Conservation (phyloP, 169 alveolate species). For the Blepharisma undulans region DNA sequence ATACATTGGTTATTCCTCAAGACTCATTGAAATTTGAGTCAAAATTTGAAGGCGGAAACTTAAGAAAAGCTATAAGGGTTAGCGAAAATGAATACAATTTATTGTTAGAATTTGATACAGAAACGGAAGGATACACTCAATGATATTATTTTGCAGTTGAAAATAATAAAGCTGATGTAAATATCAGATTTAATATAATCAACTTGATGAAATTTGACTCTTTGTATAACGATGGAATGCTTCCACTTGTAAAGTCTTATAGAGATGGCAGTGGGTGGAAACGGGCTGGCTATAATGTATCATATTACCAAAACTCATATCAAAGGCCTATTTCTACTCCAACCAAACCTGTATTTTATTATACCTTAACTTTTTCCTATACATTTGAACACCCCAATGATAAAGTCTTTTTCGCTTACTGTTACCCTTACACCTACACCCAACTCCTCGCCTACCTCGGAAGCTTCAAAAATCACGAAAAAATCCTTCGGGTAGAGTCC, state of each 20-base stretch:
- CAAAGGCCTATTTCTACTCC: conserved; percentile 32
- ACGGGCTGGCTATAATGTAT: conserved; percentile 58
- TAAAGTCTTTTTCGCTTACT: conserved; percentile 81
- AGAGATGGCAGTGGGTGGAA: conserved; percentile 58
- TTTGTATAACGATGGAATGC: conserved; percentile 84
- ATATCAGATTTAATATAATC: conserved; percentile 67
- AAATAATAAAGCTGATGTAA: conserved; percentile 46
- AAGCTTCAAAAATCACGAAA: conserved; percentile 36
- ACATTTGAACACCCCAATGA: conserved; percentile 67
- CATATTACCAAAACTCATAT: conserved; percentile 56
- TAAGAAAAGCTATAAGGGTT: conserved; percentile 54
- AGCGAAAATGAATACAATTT: conserved; percentile 77
- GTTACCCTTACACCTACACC: conserved; percentile 86
- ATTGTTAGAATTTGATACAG: conserved; percentile 75
- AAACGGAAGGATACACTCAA: conserved; percentile 88
- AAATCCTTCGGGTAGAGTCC: background rate
- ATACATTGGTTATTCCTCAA: background rate
- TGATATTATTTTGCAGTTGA: conserved; percentile 89
- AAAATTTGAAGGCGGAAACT: conserved; percentile 76
- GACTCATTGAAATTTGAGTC: conserved; percentile 57
- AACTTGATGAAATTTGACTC: conserved; percentile 78
- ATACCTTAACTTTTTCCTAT: conserved; percentile 49
- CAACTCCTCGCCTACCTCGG: conserved; percentile 54
- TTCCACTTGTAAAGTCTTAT: conserved; percentile 61
- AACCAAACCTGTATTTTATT: background rate